Evolutionary conservation across 2,329 filamentous ascomycete genomes (phyloP).

Genomic region (Hymenoscyphus repandus): DNA sequence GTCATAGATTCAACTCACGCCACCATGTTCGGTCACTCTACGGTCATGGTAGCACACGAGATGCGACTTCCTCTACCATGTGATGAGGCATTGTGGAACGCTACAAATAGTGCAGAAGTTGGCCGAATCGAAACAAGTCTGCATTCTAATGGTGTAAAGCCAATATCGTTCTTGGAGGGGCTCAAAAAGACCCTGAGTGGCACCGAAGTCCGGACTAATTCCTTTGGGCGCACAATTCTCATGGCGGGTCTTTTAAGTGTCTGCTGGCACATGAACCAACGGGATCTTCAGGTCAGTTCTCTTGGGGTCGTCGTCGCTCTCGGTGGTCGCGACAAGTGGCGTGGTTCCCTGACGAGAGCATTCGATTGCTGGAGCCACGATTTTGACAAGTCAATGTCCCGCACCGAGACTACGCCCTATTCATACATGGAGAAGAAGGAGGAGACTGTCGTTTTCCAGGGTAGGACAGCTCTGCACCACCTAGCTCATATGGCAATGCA

Average conservation of each 20-base stretch:
- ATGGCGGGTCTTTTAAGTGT: constrained; percentile 93
- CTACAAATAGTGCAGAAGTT: constrained; percentile 81
- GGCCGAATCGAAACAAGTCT: constrained; percentile 76
- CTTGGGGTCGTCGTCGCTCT: constrained; percentile 74
- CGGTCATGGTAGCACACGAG: constrained; percentile 95
- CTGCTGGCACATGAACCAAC: constrained; percentile 96
- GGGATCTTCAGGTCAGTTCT: constrained; percentile 86
- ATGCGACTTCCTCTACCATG: constrained; percentile 88
- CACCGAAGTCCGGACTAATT: constrained; percentile 83
- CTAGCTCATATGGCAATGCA: constrained; percentile 98
- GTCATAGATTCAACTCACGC: constrained; percentile 94
- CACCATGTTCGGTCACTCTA: constrained; percentile 96
- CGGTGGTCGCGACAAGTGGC: constrained; percentile 88
- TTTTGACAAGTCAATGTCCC: constrained; percentile 71
- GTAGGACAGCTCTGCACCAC: constrained; percentile 83
- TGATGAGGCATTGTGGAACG: constrained; percentile 88
- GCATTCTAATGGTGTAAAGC: constrained; percentile 74
- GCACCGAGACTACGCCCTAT: constrained; percentile 49
- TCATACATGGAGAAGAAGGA: constrained; percentile 60
- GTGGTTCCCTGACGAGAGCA: constrained; percentile 74
- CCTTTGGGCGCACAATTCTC: constrained; percentile 85
- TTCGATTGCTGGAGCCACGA: constrained; percentile 93
- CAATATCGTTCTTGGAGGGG: constrained; percentile 82
- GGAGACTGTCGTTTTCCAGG: constrained; percentile 70
- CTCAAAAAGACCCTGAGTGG: constrained; percentile 83